Conservation (phyloP, 768 basidiomycete species). For the Russula brevipes region DNA sequence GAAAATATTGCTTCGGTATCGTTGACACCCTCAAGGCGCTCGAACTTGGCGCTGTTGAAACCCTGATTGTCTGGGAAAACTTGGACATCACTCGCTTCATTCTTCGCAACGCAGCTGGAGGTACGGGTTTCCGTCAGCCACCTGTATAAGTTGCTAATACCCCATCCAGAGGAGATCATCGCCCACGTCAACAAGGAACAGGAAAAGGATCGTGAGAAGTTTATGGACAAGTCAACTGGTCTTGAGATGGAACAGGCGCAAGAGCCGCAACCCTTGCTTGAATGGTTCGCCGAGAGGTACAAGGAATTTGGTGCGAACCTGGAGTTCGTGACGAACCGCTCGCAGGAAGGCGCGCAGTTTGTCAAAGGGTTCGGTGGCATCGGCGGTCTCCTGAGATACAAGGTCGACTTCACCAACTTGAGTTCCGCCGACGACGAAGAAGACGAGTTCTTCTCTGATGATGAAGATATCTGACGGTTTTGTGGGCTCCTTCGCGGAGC, state of each 20-base stretch:
- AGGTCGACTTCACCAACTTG: conserved; percentile 90
- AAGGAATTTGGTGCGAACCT: conserved; percentile 95
- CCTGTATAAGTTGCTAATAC: neutral
- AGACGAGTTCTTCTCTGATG: conserved; percentile 77
- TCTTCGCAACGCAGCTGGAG: conserved; percentile 88
- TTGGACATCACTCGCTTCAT: conserved; percentile 84
- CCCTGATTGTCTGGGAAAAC: conserved; percentile 98
- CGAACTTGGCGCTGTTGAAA: conserved; percentile 95
- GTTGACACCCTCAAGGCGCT: conserved; percentile 95
- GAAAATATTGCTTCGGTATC: conserved; percentile 95
- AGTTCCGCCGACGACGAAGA: conserved; percentile 68
- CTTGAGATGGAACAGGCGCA: conserved; percentile 87
- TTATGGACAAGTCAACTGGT: conserved; percentile 90
- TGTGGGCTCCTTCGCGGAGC: conserved; percentile 79
- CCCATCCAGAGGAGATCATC: conserved; percentile 67
- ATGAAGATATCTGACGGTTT: conserved; percentile 78
- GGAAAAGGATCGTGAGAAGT: conserved; percentile 92
- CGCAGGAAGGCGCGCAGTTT: conserved; percentile 96
- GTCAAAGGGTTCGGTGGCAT: conserved; percentile 99
- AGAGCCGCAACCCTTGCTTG: conserved; percentile 85
- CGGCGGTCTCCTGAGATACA: conserved; percentile 92
- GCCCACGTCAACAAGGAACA: conserved; percentile 75
- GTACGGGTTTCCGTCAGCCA: conserved; percentile 36
- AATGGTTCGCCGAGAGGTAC: conserved; percentile 99
- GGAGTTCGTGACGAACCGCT: conserved; percentile 93